Evolutionary conservation across 768 basidiomycete species (phyloP).

Genomic region (Mrakia gelida): DNA sequence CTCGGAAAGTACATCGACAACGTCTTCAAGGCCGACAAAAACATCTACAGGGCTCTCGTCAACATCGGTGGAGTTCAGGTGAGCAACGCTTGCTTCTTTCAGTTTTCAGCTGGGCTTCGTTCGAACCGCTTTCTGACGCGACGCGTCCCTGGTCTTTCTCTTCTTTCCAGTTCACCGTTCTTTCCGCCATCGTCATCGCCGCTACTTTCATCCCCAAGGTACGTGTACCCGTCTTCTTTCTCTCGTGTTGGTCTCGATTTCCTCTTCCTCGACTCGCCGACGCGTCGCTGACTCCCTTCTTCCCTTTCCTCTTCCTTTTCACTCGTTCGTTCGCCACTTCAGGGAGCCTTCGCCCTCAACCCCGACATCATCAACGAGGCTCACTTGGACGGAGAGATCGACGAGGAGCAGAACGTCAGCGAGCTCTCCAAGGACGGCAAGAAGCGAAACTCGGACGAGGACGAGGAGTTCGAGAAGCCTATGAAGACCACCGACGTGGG

Average conservation of each 20-base stretch:
- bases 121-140: too few relatives aligned
- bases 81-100: neutral
- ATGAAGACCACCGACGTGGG: conserved; percentile 17
- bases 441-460: conserved; percentile 5
- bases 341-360: conserved; percentile 40
- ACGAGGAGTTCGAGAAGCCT: conserved; percentile 19
- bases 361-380: conserved; percentile 37
- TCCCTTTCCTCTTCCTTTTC: conserved; percentile 36
- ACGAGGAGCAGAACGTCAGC: neutral
- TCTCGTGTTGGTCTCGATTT: neutral
- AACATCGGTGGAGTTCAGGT: conserved; percentile 32
- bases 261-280: neutral
- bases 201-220: conserved; percentile 35
- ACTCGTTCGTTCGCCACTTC: conserved; percentile 35
- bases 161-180: conserved; percentile 38
- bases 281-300: conserved; percentile 33
- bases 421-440: conserved; percentile 11
- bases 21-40: conserved; percentile 30
- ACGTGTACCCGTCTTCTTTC: too few relatives aligned
- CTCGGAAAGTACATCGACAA: conserved; percentile 42
- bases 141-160: neutral
- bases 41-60: conserved; percentile 34
- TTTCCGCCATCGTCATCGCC: conserved; percentile 38
- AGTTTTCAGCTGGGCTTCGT: too few relatives aligned
- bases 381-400: conserved; percentile 24